phyloP scores from a whole-genome alignment of 495 filamentous ascomycete genomes.

The Trichoderma reesei region DNA sequence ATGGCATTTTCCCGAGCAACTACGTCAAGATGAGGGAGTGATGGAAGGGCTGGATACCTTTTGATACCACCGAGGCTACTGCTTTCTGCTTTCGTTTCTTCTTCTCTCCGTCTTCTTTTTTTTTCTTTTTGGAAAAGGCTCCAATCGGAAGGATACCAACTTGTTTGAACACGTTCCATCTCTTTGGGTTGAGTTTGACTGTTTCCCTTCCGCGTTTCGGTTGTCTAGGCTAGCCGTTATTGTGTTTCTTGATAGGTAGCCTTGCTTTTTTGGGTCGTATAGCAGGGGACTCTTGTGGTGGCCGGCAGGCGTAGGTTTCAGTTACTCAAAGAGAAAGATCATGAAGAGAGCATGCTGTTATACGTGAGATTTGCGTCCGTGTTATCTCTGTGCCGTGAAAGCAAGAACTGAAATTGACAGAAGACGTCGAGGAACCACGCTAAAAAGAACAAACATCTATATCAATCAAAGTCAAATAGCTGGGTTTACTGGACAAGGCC shows the following conservation, averaged over 20 bases:
- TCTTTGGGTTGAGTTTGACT: neutral
- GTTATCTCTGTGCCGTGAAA: no score
- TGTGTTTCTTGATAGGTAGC: neutral
- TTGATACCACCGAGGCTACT: constrained; percentile 3
- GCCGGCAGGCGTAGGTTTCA: neutral
- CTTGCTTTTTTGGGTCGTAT: neutral
- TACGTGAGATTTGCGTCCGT: neutral
- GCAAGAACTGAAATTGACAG: no score
- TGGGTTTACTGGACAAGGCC: no score
- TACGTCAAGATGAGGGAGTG: constrained; percentile 43
- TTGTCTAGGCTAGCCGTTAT: neutral
- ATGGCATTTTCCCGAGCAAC: constrained; percentile 48
- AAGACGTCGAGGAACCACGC: no score
- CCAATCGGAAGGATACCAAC: constrained; percentile 7
- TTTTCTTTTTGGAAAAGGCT: neutral
- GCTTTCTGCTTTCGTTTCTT: neutral
- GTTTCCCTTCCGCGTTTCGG: no score
- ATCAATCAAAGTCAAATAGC: no score
- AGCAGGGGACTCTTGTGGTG: neutral
- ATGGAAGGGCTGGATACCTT: constrained; percentile 7
- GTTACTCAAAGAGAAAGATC: neutral
- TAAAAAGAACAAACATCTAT: no score
- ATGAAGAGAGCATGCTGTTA: neutral
- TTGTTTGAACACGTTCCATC: constrained; percentile 1
- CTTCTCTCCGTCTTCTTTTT: neutral